Conservation (phyloP, 2,329 filamentous ascomycete genomes). For the Tolypocladium album region DNA sequence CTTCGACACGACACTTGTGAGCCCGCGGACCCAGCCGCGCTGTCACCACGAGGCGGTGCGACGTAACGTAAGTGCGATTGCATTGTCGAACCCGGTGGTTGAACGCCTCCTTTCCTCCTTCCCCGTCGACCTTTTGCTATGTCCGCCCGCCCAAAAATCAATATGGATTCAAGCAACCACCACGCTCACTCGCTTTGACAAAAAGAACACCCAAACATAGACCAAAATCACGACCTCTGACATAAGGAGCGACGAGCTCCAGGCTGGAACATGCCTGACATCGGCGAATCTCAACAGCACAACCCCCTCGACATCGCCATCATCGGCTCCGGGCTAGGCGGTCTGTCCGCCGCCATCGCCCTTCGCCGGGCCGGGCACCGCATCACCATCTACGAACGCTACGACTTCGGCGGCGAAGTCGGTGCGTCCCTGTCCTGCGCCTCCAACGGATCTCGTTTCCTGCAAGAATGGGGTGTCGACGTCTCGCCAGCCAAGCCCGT, state of each 20-base stretch:
- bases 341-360: conserved; percentile 26
- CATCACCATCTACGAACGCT: conserved; percentile 49
- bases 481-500: conserved; percentile 49
- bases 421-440: conserved; percentile 53
- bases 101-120: not conserved
- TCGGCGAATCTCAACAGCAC: not conserved
- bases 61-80: not conserved
- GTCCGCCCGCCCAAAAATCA: not conserved
- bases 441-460: conserved; percentile 53
- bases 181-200: not conserved
- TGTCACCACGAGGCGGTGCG: not conserved
- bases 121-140: not conserved
- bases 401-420: conserved; percentile 53
- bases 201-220: not conserved
- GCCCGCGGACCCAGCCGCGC: not conserved
- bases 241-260: not conserved
- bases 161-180: not conserved
- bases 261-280: not conserved
- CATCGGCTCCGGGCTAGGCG: conserved; percentile 28
- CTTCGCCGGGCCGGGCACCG: conserved; percentile 27
- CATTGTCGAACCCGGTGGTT: not conserved
- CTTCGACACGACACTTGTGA: too few relatives aligned
- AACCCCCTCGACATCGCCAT: conserved; percentile 21
- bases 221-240: not conserved
- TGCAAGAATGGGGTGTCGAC: conserved; percentile 52